Base-by-base conservation (phyloP, 495 filamentous ascomycete genomes). In the Daldinia childiae region DNA sequence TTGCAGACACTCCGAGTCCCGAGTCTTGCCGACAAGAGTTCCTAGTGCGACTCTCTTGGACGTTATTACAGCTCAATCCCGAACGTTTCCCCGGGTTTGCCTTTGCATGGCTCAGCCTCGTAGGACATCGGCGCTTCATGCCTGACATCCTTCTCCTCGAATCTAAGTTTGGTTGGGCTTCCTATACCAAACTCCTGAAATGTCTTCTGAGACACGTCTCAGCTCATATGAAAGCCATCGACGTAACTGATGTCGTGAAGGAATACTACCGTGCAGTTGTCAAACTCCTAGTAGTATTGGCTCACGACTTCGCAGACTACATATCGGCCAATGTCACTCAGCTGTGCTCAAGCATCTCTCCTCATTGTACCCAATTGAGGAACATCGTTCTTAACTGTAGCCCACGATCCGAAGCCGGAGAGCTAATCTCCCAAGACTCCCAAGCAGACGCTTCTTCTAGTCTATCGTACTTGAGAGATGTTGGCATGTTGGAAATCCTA, bases 231-330 rank as follows among this genome's bases (percentile, higher is more conserved):
- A 95, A 96, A 81, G 85, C 90, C 1, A 79, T 88, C 19, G 88
- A 87, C 41, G 85, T 94, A n/a, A 80, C 90, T 2, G 82, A 87
- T 36, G 83, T 92, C 36, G 87, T 89, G 30, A 95, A 92, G 79
- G 90, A 93, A 55, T 86, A 95, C 51, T 98, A 98, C 78, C 90
- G 92, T 71, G 93, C 90, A 2, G 87, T 91, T 7, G 84, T 97
- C 27, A 91, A 95, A 71, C 86, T 97, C 62, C 79, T 98, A 66
- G 81, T 95, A 19, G 86, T 98, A 38, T 83, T 99, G 54, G 91
- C 96, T 63, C 95, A 98, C 70, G 95, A 99, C 77, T 98, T 92
- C 79, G 92, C 94, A 0, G 94, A 97, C 62, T 98, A 97, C 78
- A 84, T 98, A 45, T 90, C 91, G 29, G 92, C 95, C 71, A 92